Evolutionary conservation across 2,329 filamentous ascomycete species (phyloP).

Genomic region (Hypoxylon sp.): DNA sequence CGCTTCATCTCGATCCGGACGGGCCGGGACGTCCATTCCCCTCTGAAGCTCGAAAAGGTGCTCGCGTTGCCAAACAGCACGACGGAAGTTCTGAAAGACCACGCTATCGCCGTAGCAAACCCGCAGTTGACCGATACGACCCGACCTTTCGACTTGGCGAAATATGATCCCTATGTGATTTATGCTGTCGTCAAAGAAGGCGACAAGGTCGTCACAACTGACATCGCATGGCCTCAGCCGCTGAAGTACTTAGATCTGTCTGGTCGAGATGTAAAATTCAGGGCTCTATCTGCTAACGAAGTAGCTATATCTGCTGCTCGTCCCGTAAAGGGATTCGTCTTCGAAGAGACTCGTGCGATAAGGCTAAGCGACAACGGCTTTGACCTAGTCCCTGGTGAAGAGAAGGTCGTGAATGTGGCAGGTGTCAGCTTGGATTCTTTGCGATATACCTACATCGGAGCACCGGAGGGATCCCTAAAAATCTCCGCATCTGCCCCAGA

Average conservation of each 20-base stretch:
- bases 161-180: slow-evolving; percentile 64
- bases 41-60: slow-evolving; percentile 46
- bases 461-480: slow-evolving; percentile 44
- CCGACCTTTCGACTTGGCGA: slow-evolving; percentile 54
- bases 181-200: slow-evolving; percentile 60
- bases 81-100: slow-evolving; percentile 58
- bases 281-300: slow-evolving; percentile 44
- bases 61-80: slow-evolving; percentile 57
- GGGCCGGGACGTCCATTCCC: slow-evolving; percentile 55
- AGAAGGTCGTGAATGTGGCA: slow-evolving; percentile 50
- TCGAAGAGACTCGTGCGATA: slow-evolving; percentile 64
- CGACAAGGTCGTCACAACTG: slow-evolving; percentile 61
- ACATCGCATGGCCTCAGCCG: slow-evolving; percentile 73
- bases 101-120: slow-evolving; percentile 46
- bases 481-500: slow-evolving; percentile 14
- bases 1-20: slow-evolving; percentile 61
- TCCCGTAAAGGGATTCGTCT: slow-evolving; percentile 71
- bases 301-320: slow-evolving; percentile 57
- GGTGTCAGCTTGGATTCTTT: slow-evolving; percentile 41
- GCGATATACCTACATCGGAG: slow-evolving; percentile 51
- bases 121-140: slow-evolving; percentile 38
- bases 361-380: slow-evolving; percentile 70
- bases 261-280: slow-evolving; percentile 59
- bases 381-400: slow-evolving; percentile 68
- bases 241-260: slow-evolving; percentile 71